These are phyloP conservation scores for Catunica adiposa DNA, from an alignment of 2,329 filamentous ascomycete genomes.

Conservation along the genomic window DNA sequence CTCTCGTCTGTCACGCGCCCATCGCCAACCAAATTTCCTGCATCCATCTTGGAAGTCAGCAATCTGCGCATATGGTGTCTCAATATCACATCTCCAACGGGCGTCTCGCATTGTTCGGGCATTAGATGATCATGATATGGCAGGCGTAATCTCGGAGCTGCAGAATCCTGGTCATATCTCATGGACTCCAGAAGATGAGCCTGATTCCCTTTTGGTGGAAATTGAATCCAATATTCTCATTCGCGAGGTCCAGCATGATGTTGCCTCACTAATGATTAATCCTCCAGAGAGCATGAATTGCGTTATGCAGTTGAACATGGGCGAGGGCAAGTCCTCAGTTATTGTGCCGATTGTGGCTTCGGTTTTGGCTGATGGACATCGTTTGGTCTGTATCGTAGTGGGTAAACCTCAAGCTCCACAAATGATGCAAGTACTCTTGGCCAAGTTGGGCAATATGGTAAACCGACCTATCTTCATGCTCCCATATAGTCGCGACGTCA, in stretches of 20 bases:
- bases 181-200: constrained; percentile 35
- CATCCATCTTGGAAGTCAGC: constrained; percentile 21
- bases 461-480: constrained; percentile 37
- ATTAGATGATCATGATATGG: neutral
- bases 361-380: constrained; percentile 31
- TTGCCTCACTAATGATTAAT: constrained; percentile 39
- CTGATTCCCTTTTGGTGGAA: constrained; percentile 48
- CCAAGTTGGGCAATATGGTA: constrained; percentile 39
- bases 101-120: constrained; percentile 24
- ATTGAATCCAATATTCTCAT: constrained; percentile 47
- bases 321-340: constrained; percentile 52
- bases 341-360: constrained; percentile 49
- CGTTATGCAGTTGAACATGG: constrained; percentile 55
- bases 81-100: constrained; percentile 26
- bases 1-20: constrained; percentile 19
- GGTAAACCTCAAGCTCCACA: constrained; percentile 44
- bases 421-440: constrained; percentile 39
- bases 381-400: constrained; percentile 41
- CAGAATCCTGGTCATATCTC: constrained; percentile 36
- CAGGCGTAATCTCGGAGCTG: constrained; percentile 27
- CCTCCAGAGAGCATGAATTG: constrained; percentile 27
- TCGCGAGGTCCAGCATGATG: constrained; percentile 39
- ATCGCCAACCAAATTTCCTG: constrained; percentile 15
- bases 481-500: constrained; percentile 39
- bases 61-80: constrained; percentile 26